These are phyloP conservation scores for Pythium biforme DNA, from an alignment of 352 stramenopile species.

Conservation along the genomic window DNA sequence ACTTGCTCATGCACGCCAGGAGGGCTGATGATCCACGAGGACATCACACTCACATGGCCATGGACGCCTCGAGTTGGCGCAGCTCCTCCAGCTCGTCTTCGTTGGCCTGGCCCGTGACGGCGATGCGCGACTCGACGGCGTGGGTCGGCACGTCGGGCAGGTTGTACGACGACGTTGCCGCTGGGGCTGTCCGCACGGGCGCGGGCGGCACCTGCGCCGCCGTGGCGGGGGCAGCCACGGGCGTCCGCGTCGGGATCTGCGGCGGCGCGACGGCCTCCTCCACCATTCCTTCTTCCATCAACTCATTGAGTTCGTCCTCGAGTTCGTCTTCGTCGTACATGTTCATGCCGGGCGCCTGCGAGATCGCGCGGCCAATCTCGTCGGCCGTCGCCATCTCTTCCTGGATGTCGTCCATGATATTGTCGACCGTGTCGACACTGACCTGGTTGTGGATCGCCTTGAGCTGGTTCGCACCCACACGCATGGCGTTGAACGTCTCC, in stretches of 20 bases:
- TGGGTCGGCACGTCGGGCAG: conserved; percentile 81
- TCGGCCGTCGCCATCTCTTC: conserved; percentile 96
- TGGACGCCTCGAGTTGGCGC: conserved; percentile 82
- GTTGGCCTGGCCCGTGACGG: conserved; percentile 64
- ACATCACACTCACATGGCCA: conserved; percentile 44
- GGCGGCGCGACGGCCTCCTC: conserved; percentile 91
- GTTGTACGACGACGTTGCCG: conserved; percentile 43
- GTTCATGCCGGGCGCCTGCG: conserved; percentile 91
- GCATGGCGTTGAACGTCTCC: conserved; percentile 95
- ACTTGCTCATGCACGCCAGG: background rate
- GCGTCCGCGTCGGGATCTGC: conserved; percentile 38
- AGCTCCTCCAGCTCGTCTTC: conserved; percentile 85
- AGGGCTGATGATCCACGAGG: too few relatives aligned
- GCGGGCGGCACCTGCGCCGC: conserved; percentile 14
- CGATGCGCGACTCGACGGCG: conserved; percentile 72
- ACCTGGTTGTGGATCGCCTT: conserved; percentile 94
- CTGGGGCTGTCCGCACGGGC: conserved; percentile 25
- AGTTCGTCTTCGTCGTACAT: conserved; percentile 94
- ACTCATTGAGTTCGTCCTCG: conserved; percentile 91
- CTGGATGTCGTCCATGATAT: conserved; percentile 98
- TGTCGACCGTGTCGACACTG: conserved; percentile 96
- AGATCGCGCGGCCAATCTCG: conserved; percentile 94
- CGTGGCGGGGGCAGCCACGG: conserved; percentile 21
- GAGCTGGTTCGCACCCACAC: conserved; percentile 92
- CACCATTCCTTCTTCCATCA: conserved; percentile 94